A percentile compares a stretch with the other conserved stretches of the same genome.
Evolutionary conservation across 2,329 filamentous ascomycete genomes (phyloP).

Genomic region (Aspergillus terreus): DNA sequence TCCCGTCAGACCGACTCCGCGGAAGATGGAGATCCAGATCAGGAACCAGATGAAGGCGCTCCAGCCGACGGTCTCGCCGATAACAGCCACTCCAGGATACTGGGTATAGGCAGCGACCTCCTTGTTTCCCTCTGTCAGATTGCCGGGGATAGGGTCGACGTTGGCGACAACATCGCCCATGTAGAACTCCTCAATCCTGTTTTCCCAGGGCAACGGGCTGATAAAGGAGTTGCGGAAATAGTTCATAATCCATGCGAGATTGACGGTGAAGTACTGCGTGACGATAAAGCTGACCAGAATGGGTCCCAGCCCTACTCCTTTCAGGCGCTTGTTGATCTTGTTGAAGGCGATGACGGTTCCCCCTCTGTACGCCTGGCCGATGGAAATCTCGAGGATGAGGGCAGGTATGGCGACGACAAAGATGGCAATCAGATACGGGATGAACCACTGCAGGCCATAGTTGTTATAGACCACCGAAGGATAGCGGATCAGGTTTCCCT

Average conservation of each 20-base stretch:
- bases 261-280: constrained; percentile 56
- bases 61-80: constrained; percentile 58
- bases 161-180: constrained; percentile 49
- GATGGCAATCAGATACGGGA: constrained; percentile 55
- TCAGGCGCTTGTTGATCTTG: constrained; percentile 51
- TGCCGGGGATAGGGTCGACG: constrained; percentile 40
- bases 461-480: constrained; percentile 60
- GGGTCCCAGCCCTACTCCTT: constrained; percentile 52
- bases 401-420: constrained; percentile 56
- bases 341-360: constrained; percentile 55
- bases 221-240: constrained; percentile 56
- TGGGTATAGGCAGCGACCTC: constrained; percentile 43
- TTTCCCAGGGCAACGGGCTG: constrained; percentile 54
- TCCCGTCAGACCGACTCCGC: constrained; percentile 56
- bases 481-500: constrained; percentile 57
- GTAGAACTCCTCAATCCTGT: constrained; percentile 52
- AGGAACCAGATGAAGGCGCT: constrained; percentile 58
- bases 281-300: constrained; percentile 54
- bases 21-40: constrained; percentile 58
- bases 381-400: constrained; percentile 53
- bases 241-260: constrained; percentile 57
- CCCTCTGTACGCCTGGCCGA: constrained; percentile 53
- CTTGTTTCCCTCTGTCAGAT: constrained; percentile 35
- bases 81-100: constrained; percentile 46
- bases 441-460: constrained; percentile 58